Percentiles rank a stretch among this genome's conserved stretches.
These are phyloP conservation scores for Phaeodactylum tricornutum DNA, from an alignment of 108 stramenopile species.

Conservation along the genomic window DNA sequence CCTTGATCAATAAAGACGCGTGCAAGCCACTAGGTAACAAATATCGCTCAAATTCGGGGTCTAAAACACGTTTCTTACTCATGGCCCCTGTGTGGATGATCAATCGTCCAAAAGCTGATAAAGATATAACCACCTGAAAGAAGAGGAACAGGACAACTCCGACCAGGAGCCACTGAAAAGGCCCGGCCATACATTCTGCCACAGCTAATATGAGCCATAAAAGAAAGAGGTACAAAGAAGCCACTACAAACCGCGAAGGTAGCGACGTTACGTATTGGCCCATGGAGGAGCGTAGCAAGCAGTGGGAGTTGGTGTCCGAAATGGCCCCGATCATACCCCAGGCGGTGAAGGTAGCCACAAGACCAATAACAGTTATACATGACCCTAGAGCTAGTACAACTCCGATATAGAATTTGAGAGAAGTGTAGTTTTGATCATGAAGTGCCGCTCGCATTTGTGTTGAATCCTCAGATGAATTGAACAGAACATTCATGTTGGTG, in stretches of 20 bases:
- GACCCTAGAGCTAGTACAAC: slow-evolving; percentile 21
- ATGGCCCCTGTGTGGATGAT: slow-evolving; percentile 48
- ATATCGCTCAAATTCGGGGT: slow-evolving; percentile 20
- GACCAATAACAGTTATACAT: slow-evolving; percentile 22
- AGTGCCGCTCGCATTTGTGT: slow-evolving; percentile 16
- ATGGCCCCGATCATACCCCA: slow-evolving; percentile 43
- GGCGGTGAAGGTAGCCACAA: slow-evolving; percentile 39
- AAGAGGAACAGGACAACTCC: slow-evolving; percentile 12
- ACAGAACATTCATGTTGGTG: slow-evolving; percentile 21
- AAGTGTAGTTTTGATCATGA: neutral
- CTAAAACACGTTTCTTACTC: slow-evolving; percentile 28
- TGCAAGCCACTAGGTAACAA: slow-evolving; percentile 36
- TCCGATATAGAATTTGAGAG: slow-evolving; percentile 30
- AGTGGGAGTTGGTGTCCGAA: slow-evolving; percentile 35
- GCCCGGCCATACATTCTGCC: slow-evolving; percentile 11
- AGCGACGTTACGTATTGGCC: slow-evolving; percentile 38
- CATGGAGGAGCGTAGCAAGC: slow-evolving; percentile 28
- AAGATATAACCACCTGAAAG: slow-evolving; percentile 23
- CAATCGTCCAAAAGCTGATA: slow-evolving; percentile 37
- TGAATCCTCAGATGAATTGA: slow-evolving; percentile 16
- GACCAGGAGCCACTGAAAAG: slow-evolving; percentile 3
- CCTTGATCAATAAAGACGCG: slow-evolving; percentile 27
- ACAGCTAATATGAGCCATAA: slow-evolving; percentile 33
- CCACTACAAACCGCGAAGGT: slow-evolving; percentile 27
- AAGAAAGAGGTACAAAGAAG: slow-evolving; percentile 26